Conservation (phyloP, 768 basidiomycete genomes). For the Boletus vermiculosoides region DNA sequence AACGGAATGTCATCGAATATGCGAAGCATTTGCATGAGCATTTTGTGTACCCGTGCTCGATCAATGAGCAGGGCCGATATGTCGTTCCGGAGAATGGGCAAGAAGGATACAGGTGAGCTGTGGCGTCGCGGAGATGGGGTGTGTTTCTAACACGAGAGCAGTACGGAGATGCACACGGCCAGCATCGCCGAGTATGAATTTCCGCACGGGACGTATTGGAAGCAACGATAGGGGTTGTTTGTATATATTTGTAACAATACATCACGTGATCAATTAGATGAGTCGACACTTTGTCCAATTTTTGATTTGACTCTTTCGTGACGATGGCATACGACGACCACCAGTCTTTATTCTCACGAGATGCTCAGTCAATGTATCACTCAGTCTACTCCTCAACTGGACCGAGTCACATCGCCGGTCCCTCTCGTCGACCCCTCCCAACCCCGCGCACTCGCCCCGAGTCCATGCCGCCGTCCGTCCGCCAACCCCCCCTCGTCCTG, state of each 20-base stretch:
- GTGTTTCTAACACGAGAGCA: constrained; percentile 5
- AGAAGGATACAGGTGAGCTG: constrained; percentile 62
- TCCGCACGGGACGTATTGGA: constrained; percentile 54
- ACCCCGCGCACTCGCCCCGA: constrained; percentile 30
- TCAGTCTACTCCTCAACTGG: background rate
- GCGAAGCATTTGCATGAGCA: constrained; percentile 89
- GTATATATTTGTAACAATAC: constrained; percentile 10
- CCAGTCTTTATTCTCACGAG: no score
- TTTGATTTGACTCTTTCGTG: constrained; percentile 11
- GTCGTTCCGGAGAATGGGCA: constrained; percentile 71
- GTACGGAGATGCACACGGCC: constrained; percentile 81
- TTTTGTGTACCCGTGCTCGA: constrained; percentile 80
- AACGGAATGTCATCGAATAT: constrained; percentile 86
- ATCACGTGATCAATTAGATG: constrained; percentile 17
- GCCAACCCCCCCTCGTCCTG: constrained; percentile 21
- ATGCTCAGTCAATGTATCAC: no score
- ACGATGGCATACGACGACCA: constrained; percentile 27
- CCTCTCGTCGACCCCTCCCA: constrained; percentile 30
- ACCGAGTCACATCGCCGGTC: constrained; percentile 19
- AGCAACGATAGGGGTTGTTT: constrained; percentile 21
- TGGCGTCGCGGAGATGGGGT: constrained; percentile 2
- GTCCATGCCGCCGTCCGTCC: constrained; percentile 22
- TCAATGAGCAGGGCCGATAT: constrained; percentile 81
- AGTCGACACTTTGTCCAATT: background rate
- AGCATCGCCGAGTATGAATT: constrained; percentile 80